These are phyloP conservation scores for Teratosphaeria viscida DNA, from an alignment of 2,329 filamentous ascomycete species.

Conservation along the genomic window DNA sequence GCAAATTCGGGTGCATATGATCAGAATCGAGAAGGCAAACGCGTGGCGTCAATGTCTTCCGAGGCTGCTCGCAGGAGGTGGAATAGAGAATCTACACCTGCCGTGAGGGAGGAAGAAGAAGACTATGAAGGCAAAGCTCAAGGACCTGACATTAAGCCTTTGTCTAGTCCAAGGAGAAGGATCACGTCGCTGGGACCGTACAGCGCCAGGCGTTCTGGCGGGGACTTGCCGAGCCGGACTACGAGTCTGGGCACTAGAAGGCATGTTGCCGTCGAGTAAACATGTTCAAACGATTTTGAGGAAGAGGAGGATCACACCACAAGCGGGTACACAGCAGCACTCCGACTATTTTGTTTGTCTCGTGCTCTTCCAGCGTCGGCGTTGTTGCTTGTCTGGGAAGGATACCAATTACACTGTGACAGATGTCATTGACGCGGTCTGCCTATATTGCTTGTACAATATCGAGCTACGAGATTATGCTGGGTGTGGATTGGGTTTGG, in stretches of 20 bases:
- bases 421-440: not conserved
- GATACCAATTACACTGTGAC: not conserved
- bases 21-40: conserved; percentile 6
- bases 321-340: not conserved
- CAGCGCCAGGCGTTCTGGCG: not conserved
- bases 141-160: conserved; percentile 1
- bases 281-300: not conserved
- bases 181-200: conserved; percentile 5
- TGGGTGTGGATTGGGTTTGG: not conserved
- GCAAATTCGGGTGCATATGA: conserved; percentile 5
- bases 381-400: not conserved
- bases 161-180: conserved; percentile 3
- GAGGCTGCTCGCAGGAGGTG: conserved; percentile 8
- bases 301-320: not conserved
- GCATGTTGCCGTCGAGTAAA: conserved; percentile 4
- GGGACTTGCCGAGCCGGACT: conserved; percentile 1
- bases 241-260: conserved; percentile 4
- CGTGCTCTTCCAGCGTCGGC: not conserved
- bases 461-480: not conserved
- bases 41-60: conserved; percentile 9
- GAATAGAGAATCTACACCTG: conserved; percentile 8
- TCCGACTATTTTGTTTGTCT: not conserved
- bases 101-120: conserved; percentile 9
- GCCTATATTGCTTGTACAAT: not conserved
- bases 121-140: conserved; percentile 6